phyloP scores from a whole-genome alignment of 345 rosid genomes.

The Zanthoxylum bungeanum region DNA sequence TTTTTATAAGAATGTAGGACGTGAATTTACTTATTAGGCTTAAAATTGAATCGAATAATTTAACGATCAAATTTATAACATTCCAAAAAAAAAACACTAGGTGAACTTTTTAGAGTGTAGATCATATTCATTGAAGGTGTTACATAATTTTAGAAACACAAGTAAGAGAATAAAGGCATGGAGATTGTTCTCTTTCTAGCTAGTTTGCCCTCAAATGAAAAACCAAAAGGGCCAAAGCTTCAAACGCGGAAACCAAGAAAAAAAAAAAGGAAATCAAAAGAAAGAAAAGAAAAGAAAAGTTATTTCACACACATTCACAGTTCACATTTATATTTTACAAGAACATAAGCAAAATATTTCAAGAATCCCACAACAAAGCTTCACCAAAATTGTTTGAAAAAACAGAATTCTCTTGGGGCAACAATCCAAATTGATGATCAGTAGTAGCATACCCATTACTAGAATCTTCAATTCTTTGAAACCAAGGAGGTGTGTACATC shows the following conservation, averaged over 20 bases:
- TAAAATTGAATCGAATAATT: too few species aligned
- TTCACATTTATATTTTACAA: not conserved
- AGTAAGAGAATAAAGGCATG: not conserved
- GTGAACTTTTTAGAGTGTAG: slow-evolving; percentile 20
- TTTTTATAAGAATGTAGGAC: too few species aligned
- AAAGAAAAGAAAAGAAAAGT: not conserved
- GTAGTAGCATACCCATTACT: slow-evolving; percentile 8
- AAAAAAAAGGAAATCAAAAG: not conserved
- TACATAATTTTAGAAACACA: not conserved
- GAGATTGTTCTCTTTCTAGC: not conserved
- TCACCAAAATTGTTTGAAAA: slow-evolving; percentile 21
- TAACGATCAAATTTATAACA: too few species aligned
- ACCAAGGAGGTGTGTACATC: slow-evolving; percentile 45
- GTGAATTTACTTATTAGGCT: too few species aligned
- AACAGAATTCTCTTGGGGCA: slow-evolving; percentile 9
- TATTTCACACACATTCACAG: not conserved
- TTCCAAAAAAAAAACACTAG: too few species aligned
- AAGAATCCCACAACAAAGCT: slow-evolving; percentile 29
- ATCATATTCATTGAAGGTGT: slow-evolving; percentile 7
- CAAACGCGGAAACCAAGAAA: not conserved
- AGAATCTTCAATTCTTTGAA: slow-evolving; percentile 37
- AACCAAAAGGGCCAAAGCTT: slow-evolving; percentile 15
- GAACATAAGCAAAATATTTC: not conserved
- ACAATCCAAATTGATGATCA: not conserved
- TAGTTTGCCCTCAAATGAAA: slow-evolving; percentile 21